A percentile compares a stretch with the other conserved stretches of the same genome.
phyloP scores from a whole-genome alignment of 192 early-diverging fungal species.

The Helicostylum pulchrum region DNA sequence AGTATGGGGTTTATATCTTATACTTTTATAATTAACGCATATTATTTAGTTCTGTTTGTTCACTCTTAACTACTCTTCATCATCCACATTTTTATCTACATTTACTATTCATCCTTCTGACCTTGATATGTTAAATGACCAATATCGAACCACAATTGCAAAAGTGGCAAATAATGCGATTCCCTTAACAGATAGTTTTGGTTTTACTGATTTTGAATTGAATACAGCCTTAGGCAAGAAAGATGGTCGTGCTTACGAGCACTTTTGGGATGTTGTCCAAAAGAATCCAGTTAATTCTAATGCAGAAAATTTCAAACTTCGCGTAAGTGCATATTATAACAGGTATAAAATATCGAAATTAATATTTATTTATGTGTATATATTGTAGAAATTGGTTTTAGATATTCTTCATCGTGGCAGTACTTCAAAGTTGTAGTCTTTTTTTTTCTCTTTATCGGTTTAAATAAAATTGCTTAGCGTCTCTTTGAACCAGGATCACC shows the following conservation, averaged over 20 bases:
- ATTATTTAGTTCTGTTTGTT: conserved; percentile 26
- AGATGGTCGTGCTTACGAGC: conserved; percentile 73
- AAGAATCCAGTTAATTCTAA: conserved; percentile 27
- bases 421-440: background rate
- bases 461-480: background rate
- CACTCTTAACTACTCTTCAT: conserved; percentile 45
- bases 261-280: conserved; percentile 44
- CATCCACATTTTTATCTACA: conserved; percentile 43
- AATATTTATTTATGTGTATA: background rate
- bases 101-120: conserved; percentile 47
- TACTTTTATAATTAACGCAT: too few species aligned
- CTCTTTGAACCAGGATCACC: conserved; percentile 29
- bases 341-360: background rate
- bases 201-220: conserved; percentile 60
- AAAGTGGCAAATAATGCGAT: conserved; percentile 63
- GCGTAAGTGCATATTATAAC: conserved; percentile 8
- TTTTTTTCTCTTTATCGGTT: too few species aligned
- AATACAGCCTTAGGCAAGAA: conserved; percentile 65
- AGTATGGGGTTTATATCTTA: background rate
- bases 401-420: conserved; percentile 19
- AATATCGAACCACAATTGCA: conserved; percentile 37
- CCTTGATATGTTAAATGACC: conserved; percentile 8
- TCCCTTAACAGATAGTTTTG: conserved; percentile 71
- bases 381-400: conserved; percentile 15
- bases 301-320: background rate